Evolutionary conservation across 2,329 filamentous ascomycete species (phyloP).

Genomic region (Trichoderma sp.): DNA sequence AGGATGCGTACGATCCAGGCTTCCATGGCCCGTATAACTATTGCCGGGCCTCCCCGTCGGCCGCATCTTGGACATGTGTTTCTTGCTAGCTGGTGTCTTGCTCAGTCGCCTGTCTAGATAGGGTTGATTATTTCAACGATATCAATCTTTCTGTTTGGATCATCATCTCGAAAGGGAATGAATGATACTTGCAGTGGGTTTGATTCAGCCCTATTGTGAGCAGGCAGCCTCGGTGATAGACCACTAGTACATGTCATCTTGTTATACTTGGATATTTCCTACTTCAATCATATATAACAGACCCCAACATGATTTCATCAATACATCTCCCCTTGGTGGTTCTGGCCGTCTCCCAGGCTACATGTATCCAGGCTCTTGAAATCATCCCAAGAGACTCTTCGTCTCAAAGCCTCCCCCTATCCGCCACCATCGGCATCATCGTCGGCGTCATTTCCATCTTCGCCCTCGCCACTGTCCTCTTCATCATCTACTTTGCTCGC

Average conservation of each 20-base stretch:
- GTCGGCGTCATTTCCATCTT: conserved; percentile 46
- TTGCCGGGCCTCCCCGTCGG: conserved; percentile 8
- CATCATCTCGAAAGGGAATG: neutral
- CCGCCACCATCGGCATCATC: conserved; percentile 54
- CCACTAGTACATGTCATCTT: neutral
- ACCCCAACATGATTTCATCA: conserved; percentile 7
- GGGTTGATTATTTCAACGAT: conserved; percentile 1
- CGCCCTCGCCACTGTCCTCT: conserved; percentile 42
- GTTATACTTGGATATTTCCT: neutral
- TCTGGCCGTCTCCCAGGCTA: conserved; percentile 22
- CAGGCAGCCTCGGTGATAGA: neutral
- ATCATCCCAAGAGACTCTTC: conserved; percentile 25
- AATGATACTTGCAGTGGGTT: neutral
- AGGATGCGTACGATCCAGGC: neutral
- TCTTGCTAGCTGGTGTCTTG: neutral
- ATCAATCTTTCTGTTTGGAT: neutral
- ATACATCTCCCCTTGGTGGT: conserved; percentile 22
- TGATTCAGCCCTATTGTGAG: neutral
- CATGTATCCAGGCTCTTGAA: conserved; percentile 23
- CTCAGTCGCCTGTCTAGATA: neutral
- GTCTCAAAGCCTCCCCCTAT: conserved; percentile 40
- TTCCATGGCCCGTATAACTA: conserved; percentile 9
- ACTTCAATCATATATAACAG: neutral
- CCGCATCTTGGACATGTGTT: neutral
- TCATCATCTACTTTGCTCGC: conserved; percentile 48